Base-by-base conservation (phyloP, 257 asterid species). In the Gentiana macrophylla region DNA sequence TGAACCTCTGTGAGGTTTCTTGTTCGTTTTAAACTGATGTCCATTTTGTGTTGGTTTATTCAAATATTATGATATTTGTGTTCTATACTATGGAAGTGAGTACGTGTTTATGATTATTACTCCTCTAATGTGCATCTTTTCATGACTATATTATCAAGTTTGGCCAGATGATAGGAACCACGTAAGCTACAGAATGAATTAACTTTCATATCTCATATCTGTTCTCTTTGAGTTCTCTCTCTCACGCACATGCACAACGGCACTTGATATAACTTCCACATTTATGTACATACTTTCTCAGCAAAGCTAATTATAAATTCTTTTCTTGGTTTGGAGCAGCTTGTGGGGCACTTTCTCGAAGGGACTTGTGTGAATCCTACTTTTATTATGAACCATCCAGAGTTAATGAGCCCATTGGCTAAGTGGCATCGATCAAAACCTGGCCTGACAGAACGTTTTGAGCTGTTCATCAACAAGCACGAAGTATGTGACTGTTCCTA, bases 401-500 rank as follows among this genome's bases (percentile, higher is more conserved):
- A 90, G 75, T 79, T 86, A 58, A 84, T 84, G 98, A 82, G 94
- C 62, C 98, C 98, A 13, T 71, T 86, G 67, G 98, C 98, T 4
- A 90, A 90, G 80, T 84, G 92, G 96, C 95, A 91, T 57, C 71
- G 96, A 74, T 82, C 92, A n/a, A 81, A 69, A 67, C 86, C 87
- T 2, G 87, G 92, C 69, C 67, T 86, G 62, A 90, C 98, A 8
- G 98, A 86, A 68, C 71, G 95, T 35, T 84, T 90, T 65, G 98
- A 86, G 78, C 56, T 86, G 76, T 86, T 90, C 72, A 65, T 86
- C 72, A 90, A 86, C 86, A 90, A 90, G 72, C 95, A 71, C 12
- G 95, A 84, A 62, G 97, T 89, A 78, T 62, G 75, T 38, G 35
- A 50, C 51, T 38, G 37, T 2, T 41, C 9, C 9, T 41, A 24